Conservation (phyloP, 495 filamentous ascomycete species). For the Pyronema domesticum region DNA sequence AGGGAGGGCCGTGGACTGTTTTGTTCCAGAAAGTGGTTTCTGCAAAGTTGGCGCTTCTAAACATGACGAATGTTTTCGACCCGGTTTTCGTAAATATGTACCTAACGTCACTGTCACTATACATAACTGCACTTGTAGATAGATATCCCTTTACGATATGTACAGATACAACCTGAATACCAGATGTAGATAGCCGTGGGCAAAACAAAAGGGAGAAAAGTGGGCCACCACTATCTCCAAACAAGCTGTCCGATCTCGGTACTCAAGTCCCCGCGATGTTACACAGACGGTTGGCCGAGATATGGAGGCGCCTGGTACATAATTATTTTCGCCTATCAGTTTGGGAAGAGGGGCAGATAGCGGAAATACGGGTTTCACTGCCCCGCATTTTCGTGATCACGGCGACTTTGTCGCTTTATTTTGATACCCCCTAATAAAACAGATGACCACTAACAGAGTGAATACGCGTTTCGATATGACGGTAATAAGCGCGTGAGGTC, state of each 20-base stretch:
- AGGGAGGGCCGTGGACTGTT: background rate
- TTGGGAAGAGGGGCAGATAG: background rate
- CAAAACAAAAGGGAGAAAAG: background rate
- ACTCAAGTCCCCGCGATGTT: background rate
- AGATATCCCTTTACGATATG: background rate
- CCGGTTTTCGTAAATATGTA: background rate
- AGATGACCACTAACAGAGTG: too few species aligned
- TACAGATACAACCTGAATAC: background rate
- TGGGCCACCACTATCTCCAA: background rate
- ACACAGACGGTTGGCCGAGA: background rate
- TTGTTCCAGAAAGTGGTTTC: too few species aligned
- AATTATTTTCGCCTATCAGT: too few species aligned
- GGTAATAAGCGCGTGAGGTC: background rate
- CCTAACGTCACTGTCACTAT: background rate
- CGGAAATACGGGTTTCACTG: background rate
- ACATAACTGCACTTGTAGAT: background rate
- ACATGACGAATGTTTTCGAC: too few species aligned
- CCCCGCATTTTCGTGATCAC: background rate
- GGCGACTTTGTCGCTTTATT: background rate
- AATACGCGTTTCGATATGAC: too few species aligned
- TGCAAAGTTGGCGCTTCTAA: too few species aligned
- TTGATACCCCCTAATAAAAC: too few species aligned
- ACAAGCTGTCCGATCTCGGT: background rate
- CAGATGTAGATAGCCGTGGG: background rate
- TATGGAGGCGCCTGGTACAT: background rate